These are phyloP conservation scores for Hemisphaericaspora xylofermentans DNA, from an alignment of 1,139 yeast genomes.

Conservation along the genomic window DNA sequence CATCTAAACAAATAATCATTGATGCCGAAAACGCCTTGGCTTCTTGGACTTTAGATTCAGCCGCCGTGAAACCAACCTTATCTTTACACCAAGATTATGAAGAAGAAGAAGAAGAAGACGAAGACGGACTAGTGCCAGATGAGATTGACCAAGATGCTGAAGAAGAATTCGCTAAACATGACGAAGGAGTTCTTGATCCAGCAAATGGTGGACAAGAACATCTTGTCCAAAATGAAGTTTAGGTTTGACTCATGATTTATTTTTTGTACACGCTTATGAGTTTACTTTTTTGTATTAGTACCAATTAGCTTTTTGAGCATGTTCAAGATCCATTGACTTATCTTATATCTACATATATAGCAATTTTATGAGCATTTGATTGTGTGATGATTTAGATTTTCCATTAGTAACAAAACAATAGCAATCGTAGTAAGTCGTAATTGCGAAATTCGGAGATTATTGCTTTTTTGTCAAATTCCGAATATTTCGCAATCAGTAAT, in stretches of 20 bases:
- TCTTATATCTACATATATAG: neutral
- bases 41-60: slow-evolving; percentile 94
- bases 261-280: neutral
- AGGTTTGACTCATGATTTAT: neutral
- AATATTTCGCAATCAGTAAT: neutral
- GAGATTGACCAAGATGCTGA: slow-evolving; percentile 52
- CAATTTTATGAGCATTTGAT: neutral
- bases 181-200: slow-evolving; percentile 20
- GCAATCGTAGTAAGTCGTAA: too few relatives aligned
- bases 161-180: slow-evolving; percentile 43
- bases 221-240: neutral
- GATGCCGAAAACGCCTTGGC: slow-evolving; percentile 97
- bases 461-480: neutral
- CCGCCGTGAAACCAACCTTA: slow-evolving; percentile 91
- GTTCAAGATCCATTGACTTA: neutral
- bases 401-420: too few relatives aligned
- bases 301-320: neutral
- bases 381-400: neutral
- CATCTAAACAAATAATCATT: slow-evolving; percentile 94
- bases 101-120: slow-evolving; percentile 63
- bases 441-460: neutral
- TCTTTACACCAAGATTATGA: slow-evolving; percentile 79
- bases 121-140: slow-evolving; percentile 51
- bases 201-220: slow-evolving; percentile 2
- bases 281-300: slow-evolving; percentile 2